A percentile compares a stretch with the other conserved stretches of the same genome.
Evolutionary conservation across 1,139 yeast species (phyloP).

Genomic region (Lodderomyces elongisporus): DNA sequence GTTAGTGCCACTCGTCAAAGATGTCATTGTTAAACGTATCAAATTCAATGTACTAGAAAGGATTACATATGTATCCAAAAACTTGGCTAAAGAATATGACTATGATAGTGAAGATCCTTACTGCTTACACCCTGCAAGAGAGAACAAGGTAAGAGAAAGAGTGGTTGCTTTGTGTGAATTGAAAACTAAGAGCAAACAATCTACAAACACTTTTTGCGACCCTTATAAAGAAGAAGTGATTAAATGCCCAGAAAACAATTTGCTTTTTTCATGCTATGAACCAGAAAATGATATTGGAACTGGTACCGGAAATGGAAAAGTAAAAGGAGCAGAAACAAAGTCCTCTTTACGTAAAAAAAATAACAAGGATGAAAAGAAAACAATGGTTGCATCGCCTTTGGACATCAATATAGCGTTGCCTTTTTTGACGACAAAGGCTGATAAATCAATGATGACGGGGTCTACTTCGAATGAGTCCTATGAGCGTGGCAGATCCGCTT

Average conservation of each 20-base stretch:
- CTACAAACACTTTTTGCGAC: slow-evolving; percentile 18
- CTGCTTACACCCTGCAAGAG: slow-evolving; percentile 19
- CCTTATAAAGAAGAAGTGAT: slow-evolving; percentile 56
- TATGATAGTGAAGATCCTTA: slow-evolving; percentile 48
- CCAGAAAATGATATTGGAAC: slow-evolving; percentile 16
- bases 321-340: too few relatives aligned
- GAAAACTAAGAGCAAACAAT: slow-evolving; percentile 45
- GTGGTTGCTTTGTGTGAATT: slow-evolving; percentile 57
- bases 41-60: slow-evolving; percentile 70
- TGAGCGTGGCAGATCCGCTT: background rate
- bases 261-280: slow-evolving; percentile 55
- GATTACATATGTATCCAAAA: slow-evolving; percentile 60
- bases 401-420: slow-evolving; percentile 46
- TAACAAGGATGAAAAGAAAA: slow-evolving; percentile 13
- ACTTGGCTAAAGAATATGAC: slow-evolving; percentile 51
- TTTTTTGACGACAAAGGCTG: slow-evolving; percentile 38
- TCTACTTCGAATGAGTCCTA: slow-evolving; percentile 17
- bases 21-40: slow-evolving; percentile 64
- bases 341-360: slow-evolving; percentile 4
- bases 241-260: slow-evolving; percentile 55
- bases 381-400: slow-evolving; percentile 41
- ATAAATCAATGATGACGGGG: slow-evolving; percentile 26
- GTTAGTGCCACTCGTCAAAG: slow-evolving; percentile 67
- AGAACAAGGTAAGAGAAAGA: slow-evolving; percentile 44
- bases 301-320: background rate